Evolutionary conservation across 2,329 filamentous ascomycete genomes (phyloP).

Genomic region (Arthrobotrys megalospora): DNA sequence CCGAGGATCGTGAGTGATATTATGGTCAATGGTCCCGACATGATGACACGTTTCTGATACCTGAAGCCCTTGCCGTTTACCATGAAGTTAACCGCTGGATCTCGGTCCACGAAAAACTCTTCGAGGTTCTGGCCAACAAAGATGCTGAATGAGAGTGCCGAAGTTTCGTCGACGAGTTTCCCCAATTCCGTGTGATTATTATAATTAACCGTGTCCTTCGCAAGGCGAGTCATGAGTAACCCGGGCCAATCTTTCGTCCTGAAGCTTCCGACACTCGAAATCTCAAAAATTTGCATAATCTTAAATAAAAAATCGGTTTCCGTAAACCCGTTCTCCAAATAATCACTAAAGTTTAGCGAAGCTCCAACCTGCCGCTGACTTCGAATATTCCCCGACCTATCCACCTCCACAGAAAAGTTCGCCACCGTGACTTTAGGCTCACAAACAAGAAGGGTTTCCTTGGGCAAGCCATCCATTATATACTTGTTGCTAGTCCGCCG

Average conservation of each 20-base stretch:
- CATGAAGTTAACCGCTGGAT: neutral
- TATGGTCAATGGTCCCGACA: constrained; percentile 19
- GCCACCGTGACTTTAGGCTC: constrained; percentile 19
- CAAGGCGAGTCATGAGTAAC: constrained; percentile 30
- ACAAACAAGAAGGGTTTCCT: constrained; percentile 33
- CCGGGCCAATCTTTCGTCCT: constrained; percentile 34
- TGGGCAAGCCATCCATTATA: neutral
- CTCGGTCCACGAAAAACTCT: constrained; percentile 2
- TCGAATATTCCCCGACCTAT: constrained; percentile 9
- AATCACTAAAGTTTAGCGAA: too few relatives aligned
- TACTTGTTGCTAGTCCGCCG: neutral
- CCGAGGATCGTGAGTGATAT: constrained; percentile 30
- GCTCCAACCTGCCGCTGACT: neutral
- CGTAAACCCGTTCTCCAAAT: too few relatives aligned
- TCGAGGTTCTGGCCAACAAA: constrained; percentile 26
- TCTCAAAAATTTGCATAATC: too few relatives aligned
- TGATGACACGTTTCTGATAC: constrained; percentile 30
- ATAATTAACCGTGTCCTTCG: constrained; percentile 9
- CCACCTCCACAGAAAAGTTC: constrained; percentile 37
- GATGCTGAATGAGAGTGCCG: constrained; percentile 27
- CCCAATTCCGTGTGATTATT: neutral
- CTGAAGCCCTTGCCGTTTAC: neutral
- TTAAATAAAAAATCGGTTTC: too few relatives aligned
- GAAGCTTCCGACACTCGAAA: neutral
- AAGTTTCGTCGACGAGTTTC: constrained; percentile 14